These are phyloP conservation scores for Lodderomyces pseudojiufengensis DNA, from an alignment of 1,139 yeast genomes.

Conservation along the genomic window DNA sequence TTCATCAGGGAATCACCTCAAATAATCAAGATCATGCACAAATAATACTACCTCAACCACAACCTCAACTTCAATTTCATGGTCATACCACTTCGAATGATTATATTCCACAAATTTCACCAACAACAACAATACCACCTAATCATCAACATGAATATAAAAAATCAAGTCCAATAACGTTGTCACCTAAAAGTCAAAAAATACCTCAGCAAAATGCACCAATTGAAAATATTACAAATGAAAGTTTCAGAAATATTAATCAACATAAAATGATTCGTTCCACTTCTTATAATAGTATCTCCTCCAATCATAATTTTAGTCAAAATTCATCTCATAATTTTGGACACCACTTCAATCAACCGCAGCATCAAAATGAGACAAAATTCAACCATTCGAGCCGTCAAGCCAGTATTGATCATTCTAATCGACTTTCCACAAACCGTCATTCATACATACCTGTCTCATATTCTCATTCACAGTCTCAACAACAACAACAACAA, in stretches of 20 bases:
- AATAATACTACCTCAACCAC: not conserved
- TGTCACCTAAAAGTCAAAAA: too few relatives aligned
- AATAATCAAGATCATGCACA: conserved; percentile 1
- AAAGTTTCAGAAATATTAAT: too few relatives aligned
- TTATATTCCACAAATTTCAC: not conserved
- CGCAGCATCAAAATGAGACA: not conserved
- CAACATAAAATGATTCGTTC: not conserved
- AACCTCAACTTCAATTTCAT: not conserved
- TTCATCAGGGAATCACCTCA: conserved; percentile 1
- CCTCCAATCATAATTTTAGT: not conserved
- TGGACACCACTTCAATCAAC: not conserved
- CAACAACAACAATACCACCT: not conserved
- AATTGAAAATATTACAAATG: too few relatives aligned
- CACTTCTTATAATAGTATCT: not conserved
- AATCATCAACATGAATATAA: not conserved
- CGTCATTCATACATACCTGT: too few relatives aligned
- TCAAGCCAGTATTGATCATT: too few relatives aligned
- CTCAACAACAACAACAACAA: too few relatives aligned
- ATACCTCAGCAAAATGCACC: too few relatives aligned
- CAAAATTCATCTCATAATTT: not conserved
- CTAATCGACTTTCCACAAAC: too few relatives aligned
- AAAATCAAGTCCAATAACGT: too few relatives aligned
- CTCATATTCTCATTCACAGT: not conserved
- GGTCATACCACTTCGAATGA: too few relatives aligned
- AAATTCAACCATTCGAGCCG: too few relatives aligned